These are phyloP conservation scores for Thelonectria blattea DNA, from an alignment of 2,329 filamentous ascomycete species.

Conservation along the genomic window DNA sequence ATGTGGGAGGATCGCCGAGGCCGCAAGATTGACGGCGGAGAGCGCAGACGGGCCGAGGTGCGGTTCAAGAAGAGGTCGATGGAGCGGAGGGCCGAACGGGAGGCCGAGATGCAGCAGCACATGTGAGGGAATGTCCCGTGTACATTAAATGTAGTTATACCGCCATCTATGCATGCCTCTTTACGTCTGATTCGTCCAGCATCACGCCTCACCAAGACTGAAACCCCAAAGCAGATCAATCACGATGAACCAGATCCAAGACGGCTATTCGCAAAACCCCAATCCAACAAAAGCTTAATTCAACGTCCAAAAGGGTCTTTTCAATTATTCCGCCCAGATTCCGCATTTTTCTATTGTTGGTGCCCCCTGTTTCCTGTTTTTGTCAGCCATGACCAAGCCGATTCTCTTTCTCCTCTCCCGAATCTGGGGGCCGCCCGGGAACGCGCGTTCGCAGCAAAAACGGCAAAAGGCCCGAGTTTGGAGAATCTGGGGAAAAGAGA, in stretches of 20 bases:
- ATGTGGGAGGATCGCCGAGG: conserved; percentile 92
- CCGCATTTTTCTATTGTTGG: not conserved
- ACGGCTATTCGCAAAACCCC: not conserved
- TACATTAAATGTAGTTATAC: conserved; percentile 42
- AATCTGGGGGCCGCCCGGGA: not conserved
- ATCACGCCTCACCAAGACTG: too few relatives aligned
- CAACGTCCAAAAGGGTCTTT: conserved; percentile 21
- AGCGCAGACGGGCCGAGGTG: conserved; percentile 85
- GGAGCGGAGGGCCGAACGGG: conserved; percentile 74
- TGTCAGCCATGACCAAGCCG: conserved; percentile 28
- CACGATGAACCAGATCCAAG: not conserved
- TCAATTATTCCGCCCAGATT: conserved; percentile 4
- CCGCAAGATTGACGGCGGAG: conserved; percentile 94
- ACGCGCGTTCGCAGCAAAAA: conserved; percentile 9
- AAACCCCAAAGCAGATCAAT: not conserved
- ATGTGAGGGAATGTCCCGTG: conserved; percentile 39
- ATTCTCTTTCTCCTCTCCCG: not conserved
- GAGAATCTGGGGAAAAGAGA: not conserved
- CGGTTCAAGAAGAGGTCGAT: conserved; percentile 83
- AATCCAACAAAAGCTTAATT: conserved; percentile 28
- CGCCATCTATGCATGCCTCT: not conserved
- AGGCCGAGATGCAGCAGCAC: conserved; percentile 46
- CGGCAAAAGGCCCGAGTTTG: not conserved
- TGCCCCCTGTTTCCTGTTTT: conserved; percentile 6
- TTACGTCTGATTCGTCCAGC: not conserved